These are phyloP conservation scores for Dendrobium chrysotoxum DNA, from an alignment of 106 monocot species.

Conservation along the genomic window DNA sequence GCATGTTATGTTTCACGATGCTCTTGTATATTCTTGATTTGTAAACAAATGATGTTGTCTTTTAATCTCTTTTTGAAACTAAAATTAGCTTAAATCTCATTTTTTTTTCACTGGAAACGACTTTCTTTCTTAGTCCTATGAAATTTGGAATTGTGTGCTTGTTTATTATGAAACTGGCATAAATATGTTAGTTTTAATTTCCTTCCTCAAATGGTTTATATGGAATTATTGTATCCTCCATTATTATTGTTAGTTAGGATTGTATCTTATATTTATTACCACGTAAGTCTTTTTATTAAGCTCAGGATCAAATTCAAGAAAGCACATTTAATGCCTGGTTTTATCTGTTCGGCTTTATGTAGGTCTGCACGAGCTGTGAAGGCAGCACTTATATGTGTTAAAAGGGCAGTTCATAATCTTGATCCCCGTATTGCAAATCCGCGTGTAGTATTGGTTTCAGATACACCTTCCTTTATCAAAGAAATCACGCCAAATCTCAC, in stretches of 20 bases:
- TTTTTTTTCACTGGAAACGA: background rate
- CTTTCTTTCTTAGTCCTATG: background rate
- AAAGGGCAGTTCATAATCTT: constrained; percentile 34
- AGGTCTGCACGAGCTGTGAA: constrained; percentile 77
- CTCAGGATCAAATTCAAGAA: background rate
- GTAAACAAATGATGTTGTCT: background rate
- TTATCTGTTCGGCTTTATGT: constrained; percentile 4
- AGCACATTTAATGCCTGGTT: background rate
- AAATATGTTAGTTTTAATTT: background rate
- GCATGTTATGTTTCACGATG: background rate
- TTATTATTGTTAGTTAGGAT: background rate
- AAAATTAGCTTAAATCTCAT: background rate
- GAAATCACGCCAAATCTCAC: constrained; percentile 54
- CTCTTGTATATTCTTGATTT: background rate
- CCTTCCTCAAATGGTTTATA: background rate
- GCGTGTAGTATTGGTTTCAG: constrained; percentile 74
- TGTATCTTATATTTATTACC: background rate
- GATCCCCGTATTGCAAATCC: constrained; percentile 27
- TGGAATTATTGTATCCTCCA: background rate
- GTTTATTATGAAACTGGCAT: background rate
- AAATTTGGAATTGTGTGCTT: background rate
- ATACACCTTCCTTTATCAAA: constrained; percentile 73
- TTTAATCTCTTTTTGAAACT: background rate
- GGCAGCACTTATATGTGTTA: constrained; percentile 71
- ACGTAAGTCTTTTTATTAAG: background rate